Conservation (phyloP, 345 rosid genomes). For the Firmiana major region DNA sequence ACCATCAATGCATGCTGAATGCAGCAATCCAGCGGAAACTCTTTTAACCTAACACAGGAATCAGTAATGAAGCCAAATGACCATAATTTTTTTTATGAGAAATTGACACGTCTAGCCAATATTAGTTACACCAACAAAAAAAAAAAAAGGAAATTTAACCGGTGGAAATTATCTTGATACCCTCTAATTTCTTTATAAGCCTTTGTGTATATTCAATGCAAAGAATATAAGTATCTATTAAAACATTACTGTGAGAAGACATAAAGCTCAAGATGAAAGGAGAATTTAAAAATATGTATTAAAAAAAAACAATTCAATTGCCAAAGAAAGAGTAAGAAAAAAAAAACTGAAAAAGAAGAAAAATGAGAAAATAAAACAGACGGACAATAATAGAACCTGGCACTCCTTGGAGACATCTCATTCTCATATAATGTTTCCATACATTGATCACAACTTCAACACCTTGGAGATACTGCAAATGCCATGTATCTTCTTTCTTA, state of each 20-base stretch:
- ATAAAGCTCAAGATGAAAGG: constrained; percentile 14
- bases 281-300: neutral
- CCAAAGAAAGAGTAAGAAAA: neutral
- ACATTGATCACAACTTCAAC: neutral
- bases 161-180: constrained; percentile 51
- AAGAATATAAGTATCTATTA: constrained; percentile 14
- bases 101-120: constrained; percentile 8
- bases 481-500: neutral
- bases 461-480: neutral
- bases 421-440: neutral
- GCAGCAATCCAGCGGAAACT: constrained; percentile 87
- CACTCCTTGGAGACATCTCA: neutral
- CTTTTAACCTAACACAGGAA: constrained; percentile 49
- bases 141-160: constrained; percentile 7
- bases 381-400: neutral
- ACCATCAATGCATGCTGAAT: constrained; percentile 88
- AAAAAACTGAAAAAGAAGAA: neutral
- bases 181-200: constrained; percentile 82
- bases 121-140: constrained; percentile 15
- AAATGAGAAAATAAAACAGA: constrained; percentile 1
- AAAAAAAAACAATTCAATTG: neutral
- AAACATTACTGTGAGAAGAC: neutral
- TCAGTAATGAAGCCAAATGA: constrained; percentile 20
- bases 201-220: constrained; percentile 93
- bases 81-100: constrained; percentile 16